A percentile compares a stretch with the other conserved stretches of the same genome.
Conservation (phyloP, 1,284 basidiomycete genomes). For the Melampsora larici-populina region DNA sequence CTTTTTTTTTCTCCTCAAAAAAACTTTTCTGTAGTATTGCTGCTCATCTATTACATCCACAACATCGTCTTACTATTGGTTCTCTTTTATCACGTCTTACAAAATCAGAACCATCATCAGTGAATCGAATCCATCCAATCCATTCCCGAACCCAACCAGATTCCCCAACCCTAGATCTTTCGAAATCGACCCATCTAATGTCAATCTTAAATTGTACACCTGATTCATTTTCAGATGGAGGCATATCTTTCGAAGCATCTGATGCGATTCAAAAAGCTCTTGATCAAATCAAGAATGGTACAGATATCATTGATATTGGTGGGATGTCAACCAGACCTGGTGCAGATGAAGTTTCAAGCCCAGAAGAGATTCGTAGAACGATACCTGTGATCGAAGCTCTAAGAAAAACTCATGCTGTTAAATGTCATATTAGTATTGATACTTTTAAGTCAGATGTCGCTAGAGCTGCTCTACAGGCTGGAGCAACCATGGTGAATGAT, state of each 20-base stretch:
- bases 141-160: conserved; percentile 44
- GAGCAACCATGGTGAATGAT: conserved; percentile 92
- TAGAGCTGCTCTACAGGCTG: conserved; percentile 68
- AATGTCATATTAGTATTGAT: conserved; percentile 75
- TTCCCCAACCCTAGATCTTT: conserved; percentile 45
- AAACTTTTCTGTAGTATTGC: conserved; percentile 32
- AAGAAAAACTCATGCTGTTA: conserved; percentile 46
- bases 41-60: conserved; percentile 14
- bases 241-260: conserved; percentile 57
- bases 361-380: conserved; percentile 67
- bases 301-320: conserved; percentile 83
- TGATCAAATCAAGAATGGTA: conserved; percentile 58
- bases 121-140: conserved; percentile 50
- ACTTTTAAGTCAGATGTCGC: conserved; percentile 87
- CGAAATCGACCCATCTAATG: conserved; percentile 71
- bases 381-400: conserved; percentile 60
- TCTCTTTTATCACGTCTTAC: no score
- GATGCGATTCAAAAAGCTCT: conserved; percentile 16
- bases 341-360: conserved; percentile 65
- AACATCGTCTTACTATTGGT: neutral
- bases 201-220: conserved; percentile 91
- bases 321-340: conserved; percentile 87
- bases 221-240: conserved; percentile 94
- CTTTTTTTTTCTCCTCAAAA: neutral
- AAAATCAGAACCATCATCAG: neutral